Base-by-base conservation (phyloP, 139 green algal genomes). In the Auxenochlorella pyrenoidosa region DNA sequence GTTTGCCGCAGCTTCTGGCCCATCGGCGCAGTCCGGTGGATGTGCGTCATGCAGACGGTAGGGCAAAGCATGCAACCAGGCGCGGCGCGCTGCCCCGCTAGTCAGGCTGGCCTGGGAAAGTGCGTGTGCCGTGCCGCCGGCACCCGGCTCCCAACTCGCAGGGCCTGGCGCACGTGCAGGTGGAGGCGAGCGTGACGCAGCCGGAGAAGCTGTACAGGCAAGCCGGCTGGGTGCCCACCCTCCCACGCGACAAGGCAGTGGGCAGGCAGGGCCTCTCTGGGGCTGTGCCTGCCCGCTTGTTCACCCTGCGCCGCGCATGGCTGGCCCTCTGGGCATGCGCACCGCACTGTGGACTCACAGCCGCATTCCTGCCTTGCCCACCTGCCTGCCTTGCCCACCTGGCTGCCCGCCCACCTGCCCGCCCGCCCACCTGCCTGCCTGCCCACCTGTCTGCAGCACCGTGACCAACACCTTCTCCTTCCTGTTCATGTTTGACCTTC, bases 391-490 rank as follows among this genome's bases (percentile, higher is more conserved):
- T 77, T 26, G 21, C 22, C 60, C 60, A 3, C 60, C 60, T 68
- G 60, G 8, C 60, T 28, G 22, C 60, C 60, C n/a, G 21, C 22
- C 60, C 60, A 3, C 60, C 60, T 68, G 60, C 60, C 60, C 4
- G 22, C 60, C 60, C n/a, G 21, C 22, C 60, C 60, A 3, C 60
- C 60, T 68, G 60, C 60, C 60, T 28, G 22, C 60, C 60, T 63
- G 54, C 54, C 54, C 30, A 10, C 28, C 3, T 36, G 65, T 3
- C 16, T 44, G 24, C 28, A 91, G 68, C 59, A 75, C 86, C 19
- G 66, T 90, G 10, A 93, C 93, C 54, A 96, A 96, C 90, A 94
- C 82, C 26, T 94, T 96, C 51, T 75, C 87, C 41, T 93, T 95
- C 40, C 32, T 71, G 0, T 95, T 91, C 71, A 71, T 13, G 1